phyloP scores from a whole-genome alignment of 2,329 filamentous ascomycete genomes.

The Monosporascus sp. region DNA sequence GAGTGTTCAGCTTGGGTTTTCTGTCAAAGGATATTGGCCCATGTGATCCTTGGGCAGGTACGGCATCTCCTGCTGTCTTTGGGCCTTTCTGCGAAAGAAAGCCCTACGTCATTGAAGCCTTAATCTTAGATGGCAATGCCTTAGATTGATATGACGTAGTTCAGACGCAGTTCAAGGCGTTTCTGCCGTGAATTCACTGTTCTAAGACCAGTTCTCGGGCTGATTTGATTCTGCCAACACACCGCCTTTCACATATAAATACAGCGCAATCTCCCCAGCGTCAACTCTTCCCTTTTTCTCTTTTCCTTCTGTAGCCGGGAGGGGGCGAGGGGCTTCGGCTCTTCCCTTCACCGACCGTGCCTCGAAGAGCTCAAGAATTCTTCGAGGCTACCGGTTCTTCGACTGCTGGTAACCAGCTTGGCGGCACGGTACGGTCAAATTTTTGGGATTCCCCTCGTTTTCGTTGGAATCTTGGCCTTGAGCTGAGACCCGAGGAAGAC shows the following conservation, averaged over 20 bases:
- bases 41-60: too few relatives aligned
- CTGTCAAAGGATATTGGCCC: too few relatives aligned
- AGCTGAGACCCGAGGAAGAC: background rate
- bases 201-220: background rate
- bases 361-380: constrained; percentile 1
- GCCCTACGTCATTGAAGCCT: too few relatives aligned
- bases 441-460: background rate
- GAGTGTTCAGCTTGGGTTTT: too few relatives aligned
- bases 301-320: background rate
- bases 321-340: too few relatives aligned
- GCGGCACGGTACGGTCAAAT: background rate
- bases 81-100: too few relatives aligned
- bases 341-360: background rate
- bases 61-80: too few relatives aligned
- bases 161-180: too few relatives aligned
- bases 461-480: background rate
- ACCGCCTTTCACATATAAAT: background rate
- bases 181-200: background rate
- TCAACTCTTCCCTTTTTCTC: background rate
- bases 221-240: background rate
- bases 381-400: background rate
- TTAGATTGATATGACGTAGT: too few relatives aligned
- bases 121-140: too few relatives aligned
- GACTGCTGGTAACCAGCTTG: background rate
- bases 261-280: background rate